Evolutionary conservation across 192 early-diverging fungal species (phyloP).

Genomic region (Coemansia erecta): DNA sequence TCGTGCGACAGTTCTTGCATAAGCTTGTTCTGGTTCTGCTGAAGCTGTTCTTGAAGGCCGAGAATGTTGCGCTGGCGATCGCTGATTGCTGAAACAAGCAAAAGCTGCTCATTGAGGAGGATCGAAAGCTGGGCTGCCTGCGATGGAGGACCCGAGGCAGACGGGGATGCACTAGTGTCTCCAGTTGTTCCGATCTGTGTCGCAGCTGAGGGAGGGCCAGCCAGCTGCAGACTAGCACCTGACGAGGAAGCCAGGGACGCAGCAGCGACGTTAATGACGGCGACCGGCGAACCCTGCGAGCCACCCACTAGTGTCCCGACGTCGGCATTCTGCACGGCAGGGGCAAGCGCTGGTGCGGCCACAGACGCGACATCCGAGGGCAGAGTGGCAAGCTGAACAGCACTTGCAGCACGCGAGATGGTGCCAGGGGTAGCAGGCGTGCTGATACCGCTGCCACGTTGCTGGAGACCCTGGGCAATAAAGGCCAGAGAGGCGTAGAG

Average conservation of each 20-base stretch:
- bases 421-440: slow-evolving; percentile 30
- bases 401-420: slow-evolving; percentile 31
- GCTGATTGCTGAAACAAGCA: slow-evolving; percentile 28
- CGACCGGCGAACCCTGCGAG: not conserved
- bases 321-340: not conserved
- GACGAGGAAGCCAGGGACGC: not conserved
- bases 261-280: not conserved
- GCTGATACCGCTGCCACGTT: slow-evolving; percentile 15
- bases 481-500: slow-evolving; percentile 41
- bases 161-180: not conserved
- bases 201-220: not conserved
- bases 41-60: slow-evolving; percentile 29
- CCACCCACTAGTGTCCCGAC: not conserved
- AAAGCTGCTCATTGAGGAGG: slow-evolving; percentile 40
- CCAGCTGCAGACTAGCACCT: not conserved
- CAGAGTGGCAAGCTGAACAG: slow-evolving; percentile 8
- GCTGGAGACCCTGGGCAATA: slow-evolving; percentile 11
- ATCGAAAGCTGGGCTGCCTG: slow-evolving; percentile 41
- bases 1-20: slow-evolving; percentile 46
- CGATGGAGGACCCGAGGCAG: slow-evolving; percentile 5
- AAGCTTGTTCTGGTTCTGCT: slow-evolving; percentile 42
- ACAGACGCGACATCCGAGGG: slow-evolving; percentile 2
- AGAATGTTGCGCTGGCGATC: slow-evolving; percentile 31
- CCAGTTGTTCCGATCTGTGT: not conserved
- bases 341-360: not conserved